Evolutionary conservation across 495 filamentous ascomycete species (phyloP).

Genomic region (Talaromyces thailandensis): DNA sequence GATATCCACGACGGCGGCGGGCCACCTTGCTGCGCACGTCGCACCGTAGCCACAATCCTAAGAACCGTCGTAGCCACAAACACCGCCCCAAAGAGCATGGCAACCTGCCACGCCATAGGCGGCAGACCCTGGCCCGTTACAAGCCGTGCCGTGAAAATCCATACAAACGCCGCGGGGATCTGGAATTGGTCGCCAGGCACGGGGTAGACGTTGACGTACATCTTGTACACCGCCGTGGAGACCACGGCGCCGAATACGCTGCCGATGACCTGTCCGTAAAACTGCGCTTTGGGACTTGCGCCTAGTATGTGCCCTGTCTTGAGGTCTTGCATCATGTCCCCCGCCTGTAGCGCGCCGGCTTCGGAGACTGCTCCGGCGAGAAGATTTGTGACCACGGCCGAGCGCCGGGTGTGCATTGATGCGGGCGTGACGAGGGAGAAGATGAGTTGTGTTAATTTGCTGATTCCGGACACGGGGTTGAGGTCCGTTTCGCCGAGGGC

Average conservation of each 20-base stretch:
- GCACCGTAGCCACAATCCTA: slow-evolving; percentile 37
- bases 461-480: slow-evolving; percentile 94
- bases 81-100: slow-evolving; percentile 56
- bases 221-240: slow-evolving; percentile 77
- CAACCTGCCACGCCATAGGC: slow-evolving; percentile 68
- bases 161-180: slow-evolving; percentile 89
- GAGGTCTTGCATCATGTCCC: slow-evolving; percentile 96
- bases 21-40: neutral
- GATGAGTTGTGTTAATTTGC: slow-evolving; percentile 90
- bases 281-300: slow-evolving; percentile 87
- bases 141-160: slow-evolving; percentile 91
- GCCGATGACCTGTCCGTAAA: slow-evolving; percentile 92
- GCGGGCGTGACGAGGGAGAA: slow-evolving; percentile 83
- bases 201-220: slow-evolving; percentile 85
- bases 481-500: slow-evolving; percentile 94
- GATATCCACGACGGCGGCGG: slow-evolving; percentile 29
- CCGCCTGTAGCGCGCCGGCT: slow-evolving; percentile 87
- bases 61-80: slow-evolving; percentile 63
- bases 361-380: slow-evolving; percentile 86
- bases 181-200: slow-evolving; percentile 85
- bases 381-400: slow-evolving; percentile 81
- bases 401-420: slow-evolving; percentile 47
- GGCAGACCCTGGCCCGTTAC: slow-evolving; percentile 92
- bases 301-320: slow-evolving; percentile 94
- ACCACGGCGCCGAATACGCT: slow-evolving; percentile 81